Evolutionary conservation across 495 filamentous ascomycete genomes (phyloP), one percentile per base, ranked within the genome.

Genomic region (Lophium mytilinum): DNA sequence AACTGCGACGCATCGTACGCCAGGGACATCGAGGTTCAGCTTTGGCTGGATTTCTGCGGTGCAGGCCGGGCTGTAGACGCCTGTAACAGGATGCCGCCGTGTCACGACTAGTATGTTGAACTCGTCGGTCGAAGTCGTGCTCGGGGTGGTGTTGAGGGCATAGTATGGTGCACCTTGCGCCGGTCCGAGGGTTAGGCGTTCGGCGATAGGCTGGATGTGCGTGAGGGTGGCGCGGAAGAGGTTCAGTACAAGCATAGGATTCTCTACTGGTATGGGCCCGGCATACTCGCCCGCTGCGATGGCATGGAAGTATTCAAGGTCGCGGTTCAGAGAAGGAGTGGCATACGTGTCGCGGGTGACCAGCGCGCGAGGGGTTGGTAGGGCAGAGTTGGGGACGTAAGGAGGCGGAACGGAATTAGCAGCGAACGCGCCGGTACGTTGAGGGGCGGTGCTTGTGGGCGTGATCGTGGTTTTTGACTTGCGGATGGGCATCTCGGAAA

Each of bases 101-200:
- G 43, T 52, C n/a, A 58, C 50, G 24, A 46, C 39, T 14, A 58
- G 48, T 19, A 39, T 50, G 21, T 58, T 58, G 55, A 52, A 58
- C 39, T 58, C 55, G 21, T 39, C 41, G 17, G n/a, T 37, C 5
- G 33, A 41, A 24, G 47, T 52, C 15, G 50, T 46, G 30, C 55
- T 58, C 1, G 55, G 55, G 4, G 21, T 43, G 10, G 55, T 50
- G 37, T 43, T 52, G 11, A 58, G 35, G 1, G 55, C 43, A n/a
- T 58, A 58, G 11, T 52, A 46, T 1, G 55, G 55, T 40, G 52
- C 49, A 9, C 56, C 35, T 53, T 58, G 49, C 14, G 56, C 56
- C 17, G 48, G 56, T 11, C 56, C 56, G n/a, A 58, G 39, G 33
- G 52, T 50, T 33, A 58, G 42, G 9, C 56, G 18, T 39, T 58